Conservation (phyloP, 257 asterid species). For the Nemophila menziesii region DNA sequence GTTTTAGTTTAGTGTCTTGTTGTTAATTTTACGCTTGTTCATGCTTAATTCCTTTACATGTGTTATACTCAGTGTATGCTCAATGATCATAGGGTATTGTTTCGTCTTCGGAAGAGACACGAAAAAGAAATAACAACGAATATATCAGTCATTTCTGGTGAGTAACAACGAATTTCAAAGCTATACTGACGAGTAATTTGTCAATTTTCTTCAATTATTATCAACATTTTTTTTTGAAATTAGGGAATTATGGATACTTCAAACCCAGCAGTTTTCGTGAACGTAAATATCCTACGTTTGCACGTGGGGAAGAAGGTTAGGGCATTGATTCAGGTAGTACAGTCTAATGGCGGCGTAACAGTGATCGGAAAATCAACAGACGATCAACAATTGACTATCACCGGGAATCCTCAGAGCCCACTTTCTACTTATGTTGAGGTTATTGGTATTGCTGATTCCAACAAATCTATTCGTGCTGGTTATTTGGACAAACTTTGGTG, state of each 20-base stretch:
- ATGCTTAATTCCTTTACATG: too few species aligned
- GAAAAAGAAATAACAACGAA: too few species aligned
- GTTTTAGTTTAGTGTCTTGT: too few species aligned
- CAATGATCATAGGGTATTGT: too few species aligned
- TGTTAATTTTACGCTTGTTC: too few species aligned
- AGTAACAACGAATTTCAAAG: background rate
- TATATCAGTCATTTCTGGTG: background rate
- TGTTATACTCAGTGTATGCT: too few species aligned
- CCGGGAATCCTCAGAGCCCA: conserved; percentile 54
- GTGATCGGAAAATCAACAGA: conserved; percentile 81
- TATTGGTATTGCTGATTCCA: conserved; percentile 69
- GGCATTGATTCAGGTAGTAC: too few species aligned
- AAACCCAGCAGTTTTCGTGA: conserved; percentile 74
- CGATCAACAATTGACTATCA: conserved; percentile 57
- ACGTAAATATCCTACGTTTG: conserved; percentile 57
- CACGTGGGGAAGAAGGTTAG: conserved; percentile 56
- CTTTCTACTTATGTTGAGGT: conserved; percentile 76
- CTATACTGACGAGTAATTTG: background rate
- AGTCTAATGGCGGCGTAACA: too few species aligned
- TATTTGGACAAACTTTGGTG: conserved; percentile 79
- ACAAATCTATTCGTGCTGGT: conserved; percentile 65
- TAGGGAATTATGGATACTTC: conserved; percentile 57
- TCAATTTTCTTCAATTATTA: background rate
- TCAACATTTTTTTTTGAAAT: background rate
- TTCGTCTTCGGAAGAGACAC: too few species aligned